Percentiles rank a stretch among this genome's conserved stretches.
These are phyloP conservation scores for Ligustrum vulgare DNA, from an alignment of 257 asterid species.

Conservation along the genomic window DNA sequence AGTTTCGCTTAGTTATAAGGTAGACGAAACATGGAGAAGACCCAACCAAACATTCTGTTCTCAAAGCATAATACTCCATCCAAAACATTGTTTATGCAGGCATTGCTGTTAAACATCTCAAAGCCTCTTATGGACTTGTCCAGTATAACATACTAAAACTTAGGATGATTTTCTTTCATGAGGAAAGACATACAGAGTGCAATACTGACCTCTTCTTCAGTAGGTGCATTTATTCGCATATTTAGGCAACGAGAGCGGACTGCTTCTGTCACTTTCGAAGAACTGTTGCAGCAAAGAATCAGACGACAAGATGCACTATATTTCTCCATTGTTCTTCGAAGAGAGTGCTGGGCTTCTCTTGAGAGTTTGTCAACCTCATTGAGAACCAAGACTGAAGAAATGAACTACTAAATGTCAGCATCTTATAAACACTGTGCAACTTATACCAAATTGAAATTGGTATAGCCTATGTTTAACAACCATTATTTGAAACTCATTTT, in stretches of 20 bases:
- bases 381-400: constrained; percentile 70
- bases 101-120: background rate
- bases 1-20: background rate
- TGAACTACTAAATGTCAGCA: constrained; percentile 26
- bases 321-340: constrained; percentile 98
- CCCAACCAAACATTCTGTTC: background rate
- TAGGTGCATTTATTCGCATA: constrained; percentile 83
- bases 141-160: background rate
- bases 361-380: constrained; percentile 98
- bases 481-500: too few species aligned
- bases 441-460: constrained; percentile 11
- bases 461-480: background rate
- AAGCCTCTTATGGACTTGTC: background rate
- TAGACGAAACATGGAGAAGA: background rate
- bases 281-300: constrained; percentile 93
- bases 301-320: constrained; percentile 92
- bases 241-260: constrained; percentile 97
- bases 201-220: constrained; percentile 70
- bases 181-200: constrained; percentile 5
- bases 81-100: background rate
- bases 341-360: constrained; percentile 99
- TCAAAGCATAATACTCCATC: background rate
- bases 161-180: background rate
- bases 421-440: constrained; percentile 24
- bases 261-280: constrained; percentile 96